Base-by-base conservation (phyloP, 495 filamentous ascomycete species). In the Letharia lupina region DNA sequence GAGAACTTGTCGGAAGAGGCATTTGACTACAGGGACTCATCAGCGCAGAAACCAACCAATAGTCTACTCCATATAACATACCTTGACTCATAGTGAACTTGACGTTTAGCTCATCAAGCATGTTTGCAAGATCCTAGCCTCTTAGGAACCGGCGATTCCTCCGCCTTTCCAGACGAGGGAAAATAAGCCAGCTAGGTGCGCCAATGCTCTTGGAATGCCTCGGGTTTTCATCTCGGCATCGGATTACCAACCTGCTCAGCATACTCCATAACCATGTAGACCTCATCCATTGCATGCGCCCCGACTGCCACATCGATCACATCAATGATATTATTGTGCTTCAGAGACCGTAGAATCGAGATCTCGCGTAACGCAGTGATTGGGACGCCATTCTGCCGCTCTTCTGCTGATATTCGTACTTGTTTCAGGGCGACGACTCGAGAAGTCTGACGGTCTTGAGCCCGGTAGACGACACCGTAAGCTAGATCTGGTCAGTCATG, bases 221-320 rank as follows among this genome's bases (percentile, higher is more conserved):
- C 61, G 60, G 62, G 58, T 63, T 37, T 45, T 63, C 23, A 69
- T 62, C 54, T 65, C 18, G 42, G 71, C 67, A 68, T 50, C 33
- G 64, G 70, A 70, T 58, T 39, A 80, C 78, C 71, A 75, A 80
- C 78, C 79, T 80, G 77, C 71, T 80, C 79, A 62, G 76, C 76
- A 61, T 80, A 80, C 65, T 80, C 79, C 79, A 79, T 79, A 59
- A 80, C 78, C 78, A 80, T 79, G 67, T 77, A 79, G 59, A 80
- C 68, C 56, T 79, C 72, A 60, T 77, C 75, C 63, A 79, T 70
- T 48, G 63, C 58, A 56, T 72, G 70, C 41, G 67, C 65, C 37
- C 73, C 75, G 16, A 79, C 78, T 18, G 78, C 78, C 50, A 80
- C 78, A 65, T 80, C 77, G 9, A 79, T 65, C 28, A 80, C 77